Conservation (phyloP, 805 yeast genomes). For the Priceomyces castillae region DNA sequence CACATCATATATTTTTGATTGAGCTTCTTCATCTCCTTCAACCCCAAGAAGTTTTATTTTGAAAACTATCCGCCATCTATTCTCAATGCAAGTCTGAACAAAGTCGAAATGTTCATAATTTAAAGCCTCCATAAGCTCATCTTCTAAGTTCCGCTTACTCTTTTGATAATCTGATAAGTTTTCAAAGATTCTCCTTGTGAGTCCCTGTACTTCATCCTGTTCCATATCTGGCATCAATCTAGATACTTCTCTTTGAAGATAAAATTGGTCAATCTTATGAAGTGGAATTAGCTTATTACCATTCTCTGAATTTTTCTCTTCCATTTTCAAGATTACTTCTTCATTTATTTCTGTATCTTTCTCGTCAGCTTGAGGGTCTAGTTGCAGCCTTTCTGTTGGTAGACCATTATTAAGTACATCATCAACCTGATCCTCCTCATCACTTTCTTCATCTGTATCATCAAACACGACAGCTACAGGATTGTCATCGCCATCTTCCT, state of each 20-base stretch:
- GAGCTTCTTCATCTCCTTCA: constrained; percentile 31
- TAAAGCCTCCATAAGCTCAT: constrained; percentile 51
- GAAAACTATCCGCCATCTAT: constrained; percentile 54
- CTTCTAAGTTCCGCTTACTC: constrained; percentile 48
- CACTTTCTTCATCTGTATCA: constrained; percentile 32
- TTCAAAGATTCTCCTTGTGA: constrained; percentile 38
- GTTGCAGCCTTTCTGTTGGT: constrained; percentile 10
- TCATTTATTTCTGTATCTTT: constrained; percentile 16
- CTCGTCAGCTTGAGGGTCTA: constrained; percentile 9
- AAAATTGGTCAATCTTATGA: constrained; percentile 34
- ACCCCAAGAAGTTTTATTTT: constrained; percentile 37
- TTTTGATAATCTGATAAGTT: constrained; percentile 37
- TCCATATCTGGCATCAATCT: constrained; percentile 33
- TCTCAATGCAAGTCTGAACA: constrained; percentile 47
- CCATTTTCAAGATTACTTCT: constrained; percentile 5
- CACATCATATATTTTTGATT: constrained; percentile 21
- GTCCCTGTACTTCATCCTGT: constrained; percentile 32
- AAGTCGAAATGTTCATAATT: constrained; percentile 50
- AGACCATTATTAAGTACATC: constrained; percentile 20
- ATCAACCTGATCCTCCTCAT: constrained; percentile 23
- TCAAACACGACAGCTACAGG: constrained; percentile 46
- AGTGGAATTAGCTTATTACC: constrained; percentile 8
- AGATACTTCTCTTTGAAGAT: constrained; percentile 53
- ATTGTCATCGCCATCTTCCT: constrained; percentile 26
- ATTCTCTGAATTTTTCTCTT: constrained; percentile 5